Evolutionary conservation across 225 moss, liverwort and hornwort genomes (phyloP), one percentile per base, ranked within the genome.

Genomic region (Pseudoscleropodium purum): DNA sequence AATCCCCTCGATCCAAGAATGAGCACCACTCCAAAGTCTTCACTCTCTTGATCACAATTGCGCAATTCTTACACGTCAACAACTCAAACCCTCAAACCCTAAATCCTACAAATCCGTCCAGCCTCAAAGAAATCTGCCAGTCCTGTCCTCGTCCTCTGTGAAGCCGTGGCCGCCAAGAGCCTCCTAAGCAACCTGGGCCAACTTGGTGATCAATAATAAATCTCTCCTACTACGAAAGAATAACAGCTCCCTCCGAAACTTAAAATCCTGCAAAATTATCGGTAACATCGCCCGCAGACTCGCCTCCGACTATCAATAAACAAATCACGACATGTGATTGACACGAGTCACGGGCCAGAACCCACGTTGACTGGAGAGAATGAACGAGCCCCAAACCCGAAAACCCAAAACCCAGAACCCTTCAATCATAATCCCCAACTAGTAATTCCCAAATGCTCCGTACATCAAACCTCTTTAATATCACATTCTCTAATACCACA

Each of bases 91-190:
- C 49, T 51, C 7, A 75, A 29, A 33, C 33, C 33, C 49, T 51
- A 51, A 49, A 33, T 19, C 75, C 49, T 75, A 75, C 19, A 75
- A 33, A 75, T 12, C 25, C 91, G 91, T 45, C 93, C 91, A 76
- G 91, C 83, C 89, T 91, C 93, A 36, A 91, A 88, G 85, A 91
- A 89, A 72, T 89, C 91, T 60, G 91, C 89, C 62, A 91, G 85
- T 63, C 89, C 91, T 15, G 89, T 89, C 65, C 73, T 86, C 34
- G 89, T 78, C 82, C 82, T 92, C 84, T 85, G 81, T 26, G 90
- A 86, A 61, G 85, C 23, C 9, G 3, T 60, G 51, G 51, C 60
- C 84, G 68, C 87, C 65, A 78, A 63, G 43, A 64, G 82, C 62
- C 82, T 70, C 85, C 88, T 54, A 36, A 90, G 82, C 11, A 90